phyloP scores from a whole-genome alignment of 805 yeast genomes.

The Wickerhamiella lipophila region DNA sequence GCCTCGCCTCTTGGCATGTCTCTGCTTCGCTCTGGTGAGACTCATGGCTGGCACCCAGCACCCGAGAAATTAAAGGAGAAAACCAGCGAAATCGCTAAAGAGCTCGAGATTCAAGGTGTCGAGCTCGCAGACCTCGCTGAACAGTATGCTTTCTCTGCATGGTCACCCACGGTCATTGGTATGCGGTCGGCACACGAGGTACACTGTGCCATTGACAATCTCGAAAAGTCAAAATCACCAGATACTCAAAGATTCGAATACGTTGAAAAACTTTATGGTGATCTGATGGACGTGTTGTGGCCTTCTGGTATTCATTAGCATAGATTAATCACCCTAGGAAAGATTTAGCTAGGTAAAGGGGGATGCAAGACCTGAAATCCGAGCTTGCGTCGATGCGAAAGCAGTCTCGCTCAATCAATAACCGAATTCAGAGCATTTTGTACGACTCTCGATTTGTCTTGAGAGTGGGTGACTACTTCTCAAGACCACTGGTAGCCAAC shows the following conservation, averaged over 20 bases:
- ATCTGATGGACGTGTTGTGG: slow-evolving; percentile 2
- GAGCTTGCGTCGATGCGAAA: slow-evolving; percentile 29
- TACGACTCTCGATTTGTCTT: slow-evolving; percentile 45
- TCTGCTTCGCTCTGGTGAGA: slow-evolving; percentile 50
- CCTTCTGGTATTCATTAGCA: slow-evolving; percentile 5
- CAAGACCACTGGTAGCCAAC: slow-evolving; percentile 40
- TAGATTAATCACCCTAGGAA: too few species aligned
- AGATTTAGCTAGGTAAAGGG: background rate
- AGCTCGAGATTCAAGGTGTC: slow-evolving; percentile 34
- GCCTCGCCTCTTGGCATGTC: slow-evolving; percentile 89
- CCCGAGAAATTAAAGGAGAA: slow-evolving; percentile 38
- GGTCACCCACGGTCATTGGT: slow-evolving; percentile 69
- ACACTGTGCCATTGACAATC: slow-evolving; percentile 46
- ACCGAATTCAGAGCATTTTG: slow-evolving; percentile 59
- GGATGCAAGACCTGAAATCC: background rate
- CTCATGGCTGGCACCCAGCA: slow-evolving; percentile 76
- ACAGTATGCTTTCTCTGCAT: slow-evolving; percentile 53
- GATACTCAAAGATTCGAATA: background rate
- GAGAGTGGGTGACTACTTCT: slow-evolving; percentile 30
- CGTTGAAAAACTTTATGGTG: background rate
- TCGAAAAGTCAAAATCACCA: slow-evolving; percentile 33
- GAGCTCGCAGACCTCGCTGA: slow-evolving; percentile 77
- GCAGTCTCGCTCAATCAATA: slow-evolving; percentile 40
- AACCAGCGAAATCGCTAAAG: slow-evolving; percentile 35
- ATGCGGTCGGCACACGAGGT: slow-evolving; percentile 55